Percentiles rank a stretch among this genome's conserved stretches.
These are phyloP conservation scores for Suillus placidus DNA, from an alignment of 768 basidiomycete genomes.

Conservation along the genomic window DNA sequence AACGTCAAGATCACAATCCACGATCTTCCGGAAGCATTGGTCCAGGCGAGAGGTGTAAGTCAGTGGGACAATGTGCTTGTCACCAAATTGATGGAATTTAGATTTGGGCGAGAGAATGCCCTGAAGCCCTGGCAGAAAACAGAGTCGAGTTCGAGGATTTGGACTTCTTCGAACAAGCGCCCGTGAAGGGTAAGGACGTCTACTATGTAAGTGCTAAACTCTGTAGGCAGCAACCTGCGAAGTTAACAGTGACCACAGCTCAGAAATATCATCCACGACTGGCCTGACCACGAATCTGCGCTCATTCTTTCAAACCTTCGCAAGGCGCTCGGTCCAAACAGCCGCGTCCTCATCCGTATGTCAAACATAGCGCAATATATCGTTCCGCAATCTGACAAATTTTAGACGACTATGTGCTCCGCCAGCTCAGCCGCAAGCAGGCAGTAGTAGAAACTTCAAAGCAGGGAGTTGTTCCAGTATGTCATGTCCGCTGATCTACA, in stretches of 20 bases:
- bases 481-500: not conserved
- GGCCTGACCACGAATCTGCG: conserved; percentile 33
- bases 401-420: conserved; percentile 28
- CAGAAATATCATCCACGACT: conserved; percentile 34
- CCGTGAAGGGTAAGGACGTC: conserved; percentile 28
- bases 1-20: conserved; percentile 36
- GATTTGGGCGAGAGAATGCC: conserved; percentile 29
- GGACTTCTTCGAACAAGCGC: conserved; percentile 34
- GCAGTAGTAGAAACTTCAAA: conserved; percentile 16
- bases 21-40: conserved; percentile 31
- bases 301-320: conserved; percentile 34
- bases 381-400: not conserved
- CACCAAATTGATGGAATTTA: conserved; percentile 12
- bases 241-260: conserved; percentile 13
- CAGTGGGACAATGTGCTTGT: not conserved
- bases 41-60: conserved; percentile 22
- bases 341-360: conserved; percentile 37
- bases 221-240: not conserved
- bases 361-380: not conserved
- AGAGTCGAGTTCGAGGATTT: conserved; percentile 32
- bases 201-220: conserved; percentile 34
- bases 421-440: conserved; percentile 19
- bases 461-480: conserved; percentile 20
- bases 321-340: conserved; percentile 31
- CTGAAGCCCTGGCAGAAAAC: conserved; percentile 26